Conservation (phyloP, 768 basidiomycete species). For the Boletus edulis region DNA sequence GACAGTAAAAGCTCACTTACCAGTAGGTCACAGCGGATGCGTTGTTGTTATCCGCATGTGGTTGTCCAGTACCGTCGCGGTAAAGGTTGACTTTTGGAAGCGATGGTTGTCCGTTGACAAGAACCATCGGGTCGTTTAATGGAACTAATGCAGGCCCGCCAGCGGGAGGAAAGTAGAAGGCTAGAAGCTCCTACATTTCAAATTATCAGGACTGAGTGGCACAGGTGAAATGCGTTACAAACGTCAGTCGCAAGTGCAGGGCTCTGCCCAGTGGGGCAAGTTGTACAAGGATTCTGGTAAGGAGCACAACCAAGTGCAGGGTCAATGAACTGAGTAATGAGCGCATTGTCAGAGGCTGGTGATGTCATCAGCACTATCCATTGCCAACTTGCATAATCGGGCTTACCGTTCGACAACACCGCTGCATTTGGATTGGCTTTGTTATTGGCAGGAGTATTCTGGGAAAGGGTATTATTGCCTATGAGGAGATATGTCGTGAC, state of each 20-base stretch:
- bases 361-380: neutral
- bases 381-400: neutral
- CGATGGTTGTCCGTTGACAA: conserved; percentile 22
- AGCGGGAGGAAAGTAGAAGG: conserved; percentile 23
- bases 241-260: conserved; percentile 26
- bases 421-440: conserved; percentile 24
- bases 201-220: neutral
- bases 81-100: conserved; percentile 29
- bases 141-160: conserved; percentile 25
- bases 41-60: conserved; percentile 21
- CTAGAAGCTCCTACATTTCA: conserved; percentile 20
- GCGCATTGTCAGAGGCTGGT: conserved; percentile 27
- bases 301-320: conserved; percentile 24
- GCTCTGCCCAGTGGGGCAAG: conserved; percentile 17
- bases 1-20: conserved; percentile 1
- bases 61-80: conserved; percentile 26
- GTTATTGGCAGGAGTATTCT: conserved; percentile 25
- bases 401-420: conserved; percentile 25
- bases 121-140: conserved; percentile 26
- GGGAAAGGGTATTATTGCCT: conserved; percentile 20
- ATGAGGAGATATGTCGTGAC: conserved; percentile 29
- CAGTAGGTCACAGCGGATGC: conserved; percentile 23
- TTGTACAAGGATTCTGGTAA: conserved; percentile 27
- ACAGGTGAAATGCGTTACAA: neutral
- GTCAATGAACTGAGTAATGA: conserved; percentile 24